These are phyloP conservation scores for Aspergillus nomiae DNA, from an alignment of 2,329 filamentous ascomycete species.

Conservation along the genomic window DNA sequence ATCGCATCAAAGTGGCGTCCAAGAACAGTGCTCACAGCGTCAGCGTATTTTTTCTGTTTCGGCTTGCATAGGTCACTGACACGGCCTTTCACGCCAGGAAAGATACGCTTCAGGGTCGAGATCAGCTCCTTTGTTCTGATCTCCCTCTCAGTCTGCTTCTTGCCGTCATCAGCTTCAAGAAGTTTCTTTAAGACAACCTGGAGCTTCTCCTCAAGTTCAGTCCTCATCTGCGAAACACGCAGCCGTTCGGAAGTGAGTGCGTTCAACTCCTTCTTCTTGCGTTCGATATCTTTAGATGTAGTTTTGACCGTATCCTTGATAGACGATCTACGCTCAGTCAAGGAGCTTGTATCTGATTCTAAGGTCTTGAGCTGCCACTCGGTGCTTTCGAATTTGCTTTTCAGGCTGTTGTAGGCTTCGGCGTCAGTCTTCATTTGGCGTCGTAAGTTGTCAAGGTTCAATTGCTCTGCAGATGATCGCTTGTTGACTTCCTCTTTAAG, in stretches of 20 bases:
- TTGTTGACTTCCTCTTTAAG: slow-evolving; percentile 84
- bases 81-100: slow-evolving; percentile 86
- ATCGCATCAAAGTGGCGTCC: slow-evolving; percentile 93
- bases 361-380: slow-evolving; percentile 74
- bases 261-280: slow-evolving; percentile 90
- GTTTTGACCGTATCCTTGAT: slow-evolving; percentile 66
- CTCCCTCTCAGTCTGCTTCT: slow-evolving; percentile 83
- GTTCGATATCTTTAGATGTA: slow-evolving; percentile 74
- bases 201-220: slow-evolving; percentile 89
- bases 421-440: slow-evolving; percentile 90
- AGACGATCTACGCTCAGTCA: slow-evolving; percentile 68
- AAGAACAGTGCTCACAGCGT: slow-evolving; percentile 88
- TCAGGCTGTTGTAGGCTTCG: slow-evolving; percentile 85
- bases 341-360: slow-evolving; percentile 68
- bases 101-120: slow-evolving; percentile 82
- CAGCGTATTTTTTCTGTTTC: slow-evolving; percentile 95
- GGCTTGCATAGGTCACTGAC: slow-evolving; percentile 91
- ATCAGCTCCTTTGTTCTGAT: slow-evolving; percentile 78
- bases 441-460: slow-evolving; percentile 80
- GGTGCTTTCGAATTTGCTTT: slow-evolving; percentile 80
- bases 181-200: slow-evolving; percentile 78
- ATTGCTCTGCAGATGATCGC: slow-evolving; percentile 76
- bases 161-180: slow-evolving; percentile 81
- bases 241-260: slow-evolving; percentile 80
- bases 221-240: slow-evolving; percentile 76